These are phyloP conservation scores for Hibiscus syriacus DNA, from an alignment of 345 rosid species.

Conservation along the genomic window DNA sequence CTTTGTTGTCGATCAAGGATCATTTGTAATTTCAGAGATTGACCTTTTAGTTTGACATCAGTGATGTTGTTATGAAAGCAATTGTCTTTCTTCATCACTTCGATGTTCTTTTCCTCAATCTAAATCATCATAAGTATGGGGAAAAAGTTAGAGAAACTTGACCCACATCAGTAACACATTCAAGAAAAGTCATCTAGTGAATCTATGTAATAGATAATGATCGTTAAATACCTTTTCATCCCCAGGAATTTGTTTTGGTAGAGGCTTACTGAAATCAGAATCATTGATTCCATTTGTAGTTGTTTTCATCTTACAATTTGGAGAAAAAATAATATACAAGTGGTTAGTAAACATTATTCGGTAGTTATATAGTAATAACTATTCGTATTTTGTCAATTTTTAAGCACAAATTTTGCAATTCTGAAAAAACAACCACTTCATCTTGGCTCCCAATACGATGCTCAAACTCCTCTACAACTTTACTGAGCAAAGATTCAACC, in stretches of 20 bases:
- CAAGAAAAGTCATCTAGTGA: not conserved
- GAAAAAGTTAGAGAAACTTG: not conserved
- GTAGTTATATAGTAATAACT: not conserved
- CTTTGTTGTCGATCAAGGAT: conserved; percentile 53
- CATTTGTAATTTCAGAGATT: conserved; percentile 37
- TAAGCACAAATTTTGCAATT: conserved; percentile 5
- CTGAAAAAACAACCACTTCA: conserved; percentile 41
- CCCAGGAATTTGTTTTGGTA: conserved; percentile 29
- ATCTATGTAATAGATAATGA: conserved; percentile 9
- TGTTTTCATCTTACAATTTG: conserved; percentile 37
- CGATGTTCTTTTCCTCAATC: conserved; percentile 50
- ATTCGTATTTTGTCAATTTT: conserved; percentile 8
- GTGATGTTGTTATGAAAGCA: conserved; percentile 24
- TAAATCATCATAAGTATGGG: conserved; percentile 16
- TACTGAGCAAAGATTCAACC: conserved; percentile 83
- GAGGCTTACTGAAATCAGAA: conserved; percentile 34
- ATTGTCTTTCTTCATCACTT: conserved; percentile 41
- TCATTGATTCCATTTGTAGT: conserved; percentile 33
- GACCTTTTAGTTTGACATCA: conserved; percentile 43
- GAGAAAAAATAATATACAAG: conserved; percentile 4
- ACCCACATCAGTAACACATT: not conserved
- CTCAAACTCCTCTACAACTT: conserved; percentile 84
- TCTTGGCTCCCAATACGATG: conserved; percentile 59
- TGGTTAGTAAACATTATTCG: not conserved
- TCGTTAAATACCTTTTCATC: conserved; percentile 47